Evolutionary conservation across 129 eudicot species (phyloP).

Genomic region (Helianthus tuberosus): DNA sequence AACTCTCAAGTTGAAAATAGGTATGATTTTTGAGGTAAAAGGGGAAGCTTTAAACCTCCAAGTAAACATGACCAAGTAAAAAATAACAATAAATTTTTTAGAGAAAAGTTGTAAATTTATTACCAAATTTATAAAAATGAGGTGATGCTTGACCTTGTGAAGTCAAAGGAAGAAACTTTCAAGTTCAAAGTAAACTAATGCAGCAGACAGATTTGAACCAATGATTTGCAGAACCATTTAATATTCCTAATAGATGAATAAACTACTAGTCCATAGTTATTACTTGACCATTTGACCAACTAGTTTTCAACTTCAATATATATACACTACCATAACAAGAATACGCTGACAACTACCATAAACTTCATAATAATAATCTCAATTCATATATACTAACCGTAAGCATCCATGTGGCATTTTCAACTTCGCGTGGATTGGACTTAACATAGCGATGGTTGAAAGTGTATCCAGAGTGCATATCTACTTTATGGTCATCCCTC

Average conservation of each 20-base stretch:
- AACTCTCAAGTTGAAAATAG: neutral
- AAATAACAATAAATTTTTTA: neutral
- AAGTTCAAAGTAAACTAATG: neutral
- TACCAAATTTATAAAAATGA: neutral
- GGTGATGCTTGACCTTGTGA: neutral
- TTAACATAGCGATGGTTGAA: slow-evolving; percentile 85
- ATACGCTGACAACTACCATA: neutral
- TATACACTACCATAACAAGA: neutral
- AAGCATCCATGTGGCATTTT: slow-evolving; percentile 88
- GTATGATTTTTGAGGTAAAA: neutral
- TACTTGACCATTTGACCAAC: neutral
- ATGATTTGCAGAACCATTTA: neutral
- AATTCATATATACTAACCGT: slow-evolving; percentile 49
- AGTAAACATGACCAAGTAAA: slow-evolving; percentile 10
- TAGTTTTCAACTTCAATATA: neutral
- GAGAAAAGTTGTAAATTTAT: neutral
- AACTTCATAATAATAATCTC: neutral
- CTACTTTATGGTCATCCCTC: slow-evolving; percentile 81
- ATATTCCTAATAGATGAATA: neutral
- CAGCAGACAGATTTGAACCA: neutral
- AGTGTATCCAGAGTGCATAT: slow-evolving; percentile 77
- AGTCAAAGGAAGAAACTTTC: slow-evolving; percentile 1
- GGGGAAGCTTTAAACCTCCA: neutral
- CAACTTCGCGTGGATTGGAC: slow-evolving; percentile 81
- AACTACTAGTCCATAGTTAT: neutral